Conservation (phyloP, 805 yeast species). For the Spathaspora gorwiae region DNA sequence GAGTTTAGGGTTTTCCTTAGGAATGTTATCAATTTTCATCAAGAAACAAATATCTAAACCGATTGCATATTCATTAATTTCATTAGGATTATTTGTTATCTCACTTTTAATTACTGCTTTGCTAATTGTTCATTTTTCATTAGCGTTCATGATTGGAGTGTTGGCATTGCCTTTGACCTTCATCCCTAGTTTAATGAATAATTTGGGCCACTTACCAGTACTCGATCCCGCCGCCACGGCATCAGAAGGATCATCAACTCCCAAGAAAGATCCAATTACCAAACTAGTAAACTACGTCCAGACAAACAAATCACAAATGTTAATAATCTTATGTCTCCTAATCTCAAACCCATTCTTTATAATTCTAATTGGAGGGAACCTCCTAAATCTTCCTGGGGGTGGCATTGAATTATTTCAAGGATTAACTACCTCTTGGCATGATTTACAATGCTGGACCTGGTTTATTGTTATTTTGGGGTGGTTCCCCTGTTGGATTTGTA, state of each 20-base stretch:
- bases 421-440: conserved; percentile 59
- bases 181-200: conserved; percentile 27
- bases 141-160: conserved; percentile 69
- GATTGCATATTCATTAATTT: conserved; percentile 24
- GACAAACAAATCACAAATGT: conserved; percentile 12
- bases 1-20: conserved; percentile 5
- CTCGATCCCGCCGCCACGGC: too few relatives aligned
- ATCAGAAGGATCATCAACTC: not conserved
- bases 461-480: conserved; percentile 66
- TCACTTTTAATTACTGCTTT: conserved; percentile 69
- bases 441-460: conserved; percentile 85
- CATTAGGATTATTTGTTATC: conserved; percentile 51
- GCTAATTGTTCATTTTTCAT: conserved; percentile 77
- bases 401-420: conserved; percentile 44
- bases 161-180: conserved; percentile 73
- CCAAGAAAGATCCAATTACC: not conserved
- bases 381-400: conserved; percentile 24
- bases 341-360: conserved; percentile 50
- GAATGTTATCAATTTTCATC: conserved; percentile 6
- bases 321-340: conserved; percentile 32
- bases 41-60: conserved; percentile 14
- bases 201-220: not conserved
- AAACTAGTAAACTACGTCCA: not conserved
- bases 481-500: conserved; percentile 73
- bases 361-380: conserved; percentile 21